These are phyloP conservation scores for Alternaria ethzedia DNA, from an alignment of 2,329 filamentous ascomycete genomes.

Conservation along the genomic window DNA sequence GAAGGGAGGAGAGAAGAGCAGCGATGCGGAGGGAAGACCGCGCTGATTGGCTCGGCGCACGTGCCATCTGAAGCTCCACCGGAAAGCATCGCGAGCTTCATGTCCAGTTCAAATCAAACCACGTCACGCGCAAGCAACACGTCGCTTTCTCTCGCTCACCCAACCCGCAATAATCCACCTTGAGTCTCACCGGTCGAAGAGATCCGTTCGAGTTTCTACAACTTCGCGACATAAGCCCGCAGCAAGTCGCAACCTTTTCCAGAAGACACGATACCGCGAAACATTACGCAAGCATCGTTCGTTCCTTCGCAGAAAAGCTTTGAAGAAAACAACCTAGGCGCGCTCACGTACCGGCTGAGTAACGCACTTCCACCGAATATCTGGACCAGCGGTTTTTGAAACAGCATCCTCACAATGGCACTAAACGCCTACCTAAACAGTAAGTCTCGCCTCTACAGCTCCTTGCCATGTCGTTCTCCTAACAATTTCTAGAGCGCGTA, in stretches of 20 bases:
- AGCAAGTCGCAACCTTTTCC: background rate
- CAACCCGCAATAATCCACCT: background rate
- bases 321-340: background rate
- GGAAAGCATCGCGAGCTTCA: conserved; percentile 5
- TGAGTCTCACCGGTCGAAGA: background rate
- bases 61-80: background rate
- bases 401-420: conserved; percentile 42
- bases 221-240: background rate
- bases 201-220: no score
- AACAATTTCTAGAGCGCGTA: conserved; percentile 74
- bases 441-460: conserved; percentile 18
- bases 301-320: background rate
- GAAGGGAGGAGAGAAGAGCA: background rate
- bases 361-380: background rate
- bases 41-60: background rate
- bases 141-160: background rate
- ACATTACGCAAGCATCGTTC: background rate
- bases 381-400: background rate
- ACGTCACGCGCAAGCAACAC: background rate
- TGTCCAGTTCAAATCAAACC: background rate
- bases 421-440: conserved; percentile 54
- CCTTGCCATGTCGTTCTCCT: background rate
- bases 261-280: background rate
- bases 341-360: no score
- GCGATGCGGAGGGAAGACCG: background rate